Base-by-base conservation (phyloP, 2,329 filamentous ascomycete species). In the Fusarium odoratissimum region DNA sequence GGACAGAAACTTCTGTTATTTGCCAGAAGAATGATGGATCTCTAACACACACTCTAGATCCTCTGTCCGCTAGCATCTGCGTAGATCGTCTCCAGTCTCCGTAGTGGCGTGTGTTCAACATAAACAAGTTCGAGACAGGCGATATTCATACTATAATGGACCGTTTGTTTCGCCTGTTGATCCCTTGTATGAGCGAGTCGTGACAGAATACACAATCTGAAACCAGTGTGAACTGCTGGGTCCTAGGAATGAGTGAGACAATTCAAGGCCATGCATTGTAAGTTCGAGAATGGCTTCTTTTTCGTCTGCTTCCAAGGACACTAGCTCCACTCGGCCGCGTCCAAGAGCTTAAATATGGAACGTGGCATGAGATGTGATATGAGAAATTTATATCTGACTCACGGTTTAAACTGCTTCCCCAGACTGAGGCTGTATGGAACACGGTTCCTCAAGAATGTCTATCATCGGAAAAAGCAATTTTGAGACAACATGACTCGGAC, bases 41-140 rank as follows among this genome's bases (percentile, higher is more conserved):
- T 64, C 67, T 75, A 74, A 69, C 75, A 73, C 71, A 64, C 68
- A 71, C 54, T 71, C 65, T 49, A 72, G 63, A 67, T 73, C 63
- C 71, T 67, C 61, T 52, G 57, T 59, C 60, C 55, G 48, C 64
- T 68, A 70, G 60, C 66, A 73, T 74, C 62, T 69, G 41, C 30
- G 31, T 48, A 71, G 71, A 76, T 76, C 67, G 58, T 48, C 38
- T 62, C 48, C 56, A 64, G 65, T 51, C 54, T 51, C 54, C 54
- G 48, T 73, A 63, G 67, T 74, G 60, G 67, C 57, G 65, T 65
- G 64, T 57, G 44, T 49, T 71, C 67, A 40, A 61, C 70, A 64
- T 72, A 60, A 68, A 57, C 51, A 67, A 60, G 60, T 66, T 65
- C 56, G 61, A 72, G 62, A 64, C 58, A 51, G 52, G 65, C 62